Base-by-base conservation (phyloP, 1,139 yeast species). In the Taphrina wiesneri region DNA sequence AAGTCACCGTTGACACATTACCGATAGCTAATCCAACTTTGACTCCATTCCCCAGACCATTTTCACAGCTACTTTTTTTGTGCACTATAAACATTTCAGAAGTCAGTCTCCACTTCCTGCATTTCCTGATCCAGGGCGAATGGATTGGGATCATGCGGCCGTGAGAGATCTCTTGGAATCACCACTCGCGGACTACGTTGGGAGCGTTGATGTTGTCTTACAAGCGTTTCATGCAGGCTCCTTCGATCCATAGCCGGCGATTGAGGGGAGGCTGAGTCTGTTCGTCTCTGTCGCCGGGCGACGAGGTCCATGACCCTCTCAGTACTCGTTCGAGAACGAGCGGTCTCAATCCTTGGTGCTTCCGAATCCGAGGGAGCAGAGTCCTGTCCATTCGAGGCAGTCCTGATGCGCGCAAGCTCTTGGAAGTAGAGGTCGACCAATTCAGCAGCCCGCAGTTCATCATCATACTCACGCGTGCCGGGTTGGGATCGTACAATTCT, bases 381-480 rank as follows among this genome's bases (percentile, higher is more conserved):
- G 25, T 45, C 49, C 26, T 45, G 49, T 9, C 49, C 54, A 28
- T 49, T 49, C 36, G 54, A 26, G 21, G 54, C 54, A 2, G 54
- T 17, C 36, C 59, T 36, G 49, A 54, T 21, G 25, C 49, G 59
- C 4, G 46, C 46, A 9, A 54, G 46, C 26, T 54, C 59, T 23
- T 41, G 59, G 17, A 54, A 54, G 34, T 54, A 54, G 30, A 54
- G 32, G 9, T 54, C 59, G 21, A 54, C 59, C 32, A 54, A 15
- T 23, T 54, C 59, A 6, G 59, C 59, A 9, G 59, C 59, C 11
- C 46, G 49, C 59, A 54, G 21, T 23, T 54, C 59, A 26, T 54
- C 59, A 13, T 54, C 59, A 26, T 54, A 28, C 36, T 54, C 59
- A 17, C 59, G 59, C 32, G 59, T 39, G 49, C 59, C 59, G 9